Evolutionary conservation across 345 rosid species (phyloP).

Genomic region (Salix purpurea): DNA sequence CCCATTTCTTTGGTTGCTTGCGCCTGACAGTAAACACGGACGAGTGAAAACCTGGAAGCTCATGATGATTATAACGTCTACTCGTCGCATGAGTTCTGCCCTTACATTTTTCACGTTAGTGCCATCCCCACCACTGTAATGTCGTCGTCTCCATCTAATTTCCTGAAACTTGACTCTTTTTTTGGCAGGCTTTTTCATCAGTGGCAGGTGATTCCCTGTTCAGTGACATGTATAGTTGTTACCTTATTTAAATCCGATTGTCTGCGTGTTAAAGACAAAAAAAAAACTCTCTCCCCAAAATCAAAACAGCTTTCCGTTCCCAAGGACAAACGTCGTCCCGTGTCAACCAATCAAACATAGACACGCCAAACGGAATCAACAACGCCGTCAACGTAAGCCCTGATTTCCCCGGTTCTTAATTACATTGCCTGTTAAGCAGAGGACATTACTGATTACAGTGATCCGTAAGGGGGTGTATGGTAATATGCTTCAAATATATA

Average conservation of each 20-base stretch:
- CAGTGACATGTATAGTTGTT: background rate
- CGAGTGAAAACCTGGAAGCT: too few species aligned
- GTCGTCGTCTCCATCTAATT: background rate
- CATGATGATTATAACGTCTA: too few species aligned
- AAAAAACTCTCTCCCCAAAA: background rate
- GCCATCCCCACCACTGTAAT: background rate
- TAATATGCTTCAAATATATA: too few species aligned
- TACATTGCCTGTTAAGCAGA: constrained; percentile 7
- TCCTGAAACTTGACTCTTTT: background rate
- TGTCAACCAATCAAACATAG: background rate
- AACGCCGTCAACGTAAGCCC: background rate
- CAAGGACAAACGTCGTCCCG: background rate
- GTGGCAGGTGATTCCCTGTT: background rate
- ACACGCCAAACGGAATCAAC: background rate
- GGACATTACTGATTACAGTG: background rate
- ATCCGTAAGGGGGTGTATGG: too few species aligned
- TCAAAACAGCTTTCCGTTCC: constrained; percentile 1
- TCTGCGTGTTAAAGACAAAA: constrained; percentile 4
- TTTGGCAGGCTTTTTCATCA: background rate
- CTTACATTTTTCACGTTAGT: background rate
- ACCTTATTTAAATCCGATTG: background rate
- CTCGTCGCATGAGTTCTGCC: background rate
- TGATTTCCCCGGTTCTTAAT: background rate
- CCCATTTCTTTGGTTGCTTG: background rate
- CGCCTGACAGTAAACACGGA: background rate